phyloP scores from a whole-genome alignment of 331 rosid species.

The Arachis monticola region DNA sequence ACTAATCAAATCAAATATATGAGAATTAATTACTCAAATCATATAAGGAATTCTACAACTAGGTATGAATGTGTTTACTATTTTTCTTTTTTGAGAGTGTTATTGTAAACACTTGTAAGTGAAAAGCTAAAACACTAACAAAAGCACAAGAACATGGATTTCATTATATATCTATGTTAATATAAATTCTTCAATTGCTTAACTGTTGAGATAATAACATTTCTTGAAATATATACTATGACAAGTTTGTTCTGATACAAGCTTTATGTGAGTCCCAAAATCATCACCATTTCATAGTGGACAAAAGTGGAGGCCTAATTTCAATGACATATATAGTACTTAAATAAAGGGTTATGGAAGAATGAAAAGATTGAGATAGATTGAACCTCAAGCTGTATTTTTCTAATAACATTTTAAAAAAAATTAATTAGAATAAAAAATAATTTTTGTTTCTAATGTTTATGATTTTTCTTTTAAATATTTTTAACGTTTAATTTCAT shows the following conservation, averaged over 20 bases:
- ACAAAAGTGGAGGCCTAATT: background rate
- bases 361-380: background rate
- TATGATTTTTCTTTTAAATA: too few relatives aligned
- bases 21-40: background rate
- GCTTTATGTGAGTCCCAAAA: background rate
- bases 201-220: background rate
- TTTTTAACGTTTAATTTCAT: too few relatives aligned
- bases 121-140: too few relatives aligned
- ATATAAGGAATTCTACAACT: background rate
- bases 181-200: background rate
- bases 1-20: slow-evolving; percentile 4
- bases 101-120: too few relatives aligned
- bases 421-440: too few relatives aligned
- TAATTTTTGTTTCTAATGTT: too few relatives aligned
- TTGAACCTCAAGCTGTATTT: background rate
- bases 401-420: background rate
- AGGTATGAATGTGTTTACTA: too few relatives aligned
- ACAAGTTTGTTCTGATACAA: background rate
- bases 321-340: background rate
- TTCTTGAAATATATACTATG: background rate
- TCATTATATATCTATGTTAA: too few relatives aligned
- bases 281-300: background rate
- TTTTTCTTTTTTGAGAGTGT: too few relatives aligned
- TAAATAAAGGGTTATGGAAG: background rate
- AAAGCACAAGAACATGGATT: too few relatives aligned